A percentile compares a stretch with the other conserved stretches of the same genome.
Conservation (phyloP, 2,329 filamentous ascomycete species). For the Aureobasidium sp. region DNA sequence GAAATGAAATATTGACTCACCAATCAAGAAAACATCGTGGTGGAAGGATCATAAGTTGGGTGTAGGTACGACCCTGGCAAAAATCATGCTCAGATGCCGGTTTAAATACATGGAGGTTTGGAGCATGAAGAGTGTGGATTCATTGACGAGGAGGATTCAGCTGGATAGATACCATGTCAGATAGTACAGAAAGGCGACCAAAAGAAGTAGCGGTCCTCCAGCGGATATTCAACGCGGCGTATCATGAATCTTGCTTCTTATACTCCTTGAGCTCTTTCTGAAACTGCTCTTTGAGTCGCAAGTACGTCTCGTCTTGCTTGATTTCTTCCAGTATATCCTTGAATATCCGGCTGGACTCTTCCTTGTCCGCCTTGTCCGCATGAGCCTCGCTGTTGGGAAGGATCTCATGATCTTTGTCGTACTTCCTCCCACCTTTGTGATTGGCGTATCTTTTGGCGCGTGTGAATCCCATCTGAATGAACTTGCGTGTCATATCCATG, state of each 20-base stretch:
- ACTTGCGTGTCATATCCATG: conserved; percentile 59
- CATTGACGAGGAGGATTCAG: background rate
- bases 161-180: background rate
- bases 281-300: conserved; percentile 40
- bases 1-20: too few species aligned
- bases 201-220: background rate
- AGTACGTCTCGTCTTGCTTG: conserved; percentile 39
- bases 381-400: conserved; percentile 40
- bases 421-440: conserved; percentile 39
- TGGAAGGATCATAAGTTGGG: background rate
- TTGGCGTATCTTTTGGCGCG: conserved; percentile 54
- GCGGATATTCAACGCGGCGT: background rate
- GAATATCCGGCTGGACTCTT: conserved; percentile 44
- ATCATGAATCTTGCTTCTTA: background rate
- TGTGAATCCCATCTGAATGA: conserved; percentile 61
- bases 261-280: conserved; percentile 37
- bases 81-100: background rate
- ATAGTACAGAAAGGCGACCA: background rate
- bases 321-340: conserved; percentile 43
- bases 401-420: conserved; percentile 10
- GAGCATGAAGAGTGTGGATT: background rate
- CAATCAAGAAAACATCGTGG: too few species aligned
- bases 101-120: too few species aligned
- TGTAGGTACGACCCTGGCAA: background rate
- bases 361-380: conserved; percentile 44